Evolutionary conservation across 2,329 filamentous ascomycete genomes (phyloP).

Genomic region (Sclerotinia borealis): DNA sequence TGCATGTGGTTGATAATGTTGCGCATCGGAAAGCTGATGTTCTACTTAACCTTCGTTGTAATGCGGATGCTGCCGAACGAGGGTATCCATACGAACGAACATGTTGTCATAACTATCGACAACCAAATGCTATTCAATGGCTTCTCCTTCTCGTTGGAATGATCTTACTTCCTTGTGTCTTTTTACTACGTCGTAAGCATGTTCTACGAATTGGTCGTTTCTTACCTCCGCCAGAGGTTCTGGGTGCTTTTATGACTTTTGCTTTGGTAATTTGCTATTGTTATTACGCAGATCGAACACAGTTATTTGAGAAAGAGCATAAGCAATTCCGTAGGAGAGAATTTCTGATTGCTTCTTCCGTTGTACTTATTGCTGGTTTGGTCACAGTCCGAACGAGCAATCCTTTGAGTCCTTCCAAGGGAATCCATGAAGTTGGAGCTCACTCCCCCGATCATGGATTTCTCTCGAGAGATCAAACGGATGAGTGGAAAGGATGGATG

Average conservation of each 20-base stretch:
- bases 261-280: constrained; percentile 37
- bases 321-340: constrained; percentile 38
- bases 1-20: constrained; percentile 43
- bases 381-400: constrained; percentile 28
- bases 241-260: constrained; percentile 22
- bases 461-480: constrained; percentile 49
- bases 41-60: constrained; percentile 46
- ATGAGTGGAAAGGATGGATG: constrained; percentile 65
- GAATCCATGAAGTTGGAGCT: background rate
- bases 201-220: constrained; percentile 15
- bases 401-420: background rate
- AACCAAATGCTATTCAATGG: constrained; percentile 35
- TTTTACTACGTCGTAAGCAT: constrained; percentile 20
- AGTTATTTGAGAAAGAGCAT: constrained; percentile 45
- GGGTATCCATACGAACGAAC: constrained; percentile 42
- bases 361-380: constrained; percentile 30
- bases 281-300: constrained; percentile 49
- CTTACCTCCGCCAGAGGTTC: constrained; percentile 18
- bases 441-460: constrained; percentile 34
- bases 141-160: constrained; percentile 31
- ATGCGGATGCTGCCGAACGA: constrained; percentile 37
- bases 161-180: constrained; percentile 28
- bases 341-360: constrained; percentile 30
- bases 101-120: constrained; percentile 45
- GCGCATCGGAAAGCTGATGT: constrained; percentile 45